Evolutionary conservation across 2,329 filamentous ascomycete species (phyloP).

Genomic region (Aspergillus flavus): DNA sequence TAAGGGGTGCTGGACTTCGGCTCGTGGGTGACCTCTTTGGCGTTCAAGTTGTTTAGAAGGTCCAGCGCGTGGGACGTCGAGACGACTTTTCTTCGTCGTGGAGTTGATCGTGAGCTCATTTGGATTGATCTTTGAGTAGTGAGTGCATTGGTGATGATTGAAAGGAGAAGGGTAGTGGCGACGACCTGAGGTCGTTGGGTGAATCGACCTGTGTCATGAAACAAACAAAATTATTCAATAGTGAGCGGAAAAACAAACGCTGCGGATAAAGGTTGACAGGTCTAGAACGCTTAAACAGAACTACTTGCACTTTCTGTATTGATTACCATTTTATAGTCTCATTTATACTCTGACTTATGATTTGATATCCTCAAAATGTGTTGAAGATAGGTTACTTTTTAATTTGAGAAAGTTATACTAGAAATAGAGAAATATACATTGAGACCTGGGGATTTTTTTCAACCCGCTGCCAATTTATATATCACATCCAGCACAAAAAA

Average conservation of each 20-base stretch:
- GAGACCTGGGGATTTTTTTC: too few species aligned
- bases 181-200: neutral
- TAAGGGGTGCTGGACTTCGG: neutral
- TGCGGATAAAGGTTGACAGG: too few species aligned
- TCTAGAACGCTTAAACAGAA: neutral
- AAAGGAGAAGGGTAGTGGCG: neutral
- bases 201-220: neutral
- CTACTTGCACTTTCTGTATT: neutral
- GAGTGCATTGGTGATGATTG: neutral
- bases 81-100: slow-evolving; percentile 18
- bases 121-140: neutral
- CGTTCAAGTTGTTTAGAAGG: slow-evolving; percentile 20
- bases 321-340: too few species aligned
- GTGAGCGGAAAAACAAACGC: neutral
- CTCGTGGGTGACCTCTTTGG: slow-evolving; percentile 12
- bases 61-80: slow-evolving; percentile 21
- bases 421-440: too few species aligned
- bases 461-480: too few species aligned
- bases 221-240: neutral
- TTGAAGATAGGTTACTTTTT: too few species aligned
- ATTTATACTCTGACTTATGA: too few species aligned
- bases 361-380: too few species aligned
- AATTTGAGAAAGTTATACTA: too few species aligned
- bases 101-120: slow-evolving; percentile 10
- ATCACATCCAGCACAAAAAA: too few species aligned